Base-by-base conservation (phyloP, 208 protist genomes). In the Trypanosoma rangeli region DNA sequence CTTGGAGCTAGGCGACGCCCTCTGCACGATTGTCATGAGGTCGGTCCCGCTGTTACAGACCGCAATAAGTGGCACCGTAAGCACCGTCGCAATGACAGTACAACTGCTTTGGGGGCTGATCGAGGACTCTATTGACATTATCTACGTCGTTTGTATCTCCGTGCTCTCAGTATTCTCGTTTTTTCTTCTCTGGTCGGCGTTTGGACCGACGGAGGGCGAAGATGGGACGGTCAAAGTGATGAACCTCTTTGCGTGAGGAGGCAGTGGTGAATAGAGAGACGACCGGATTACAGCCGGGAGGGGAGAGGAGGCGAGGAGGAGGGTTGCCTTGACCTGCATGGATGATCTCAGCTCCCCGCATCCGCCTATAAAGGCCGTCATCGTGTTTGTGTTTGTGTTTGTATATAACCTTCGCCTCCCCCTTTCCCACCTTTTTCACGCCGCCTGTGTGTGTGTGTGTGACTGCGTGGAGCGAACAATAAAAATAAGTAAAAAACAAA, bases 131-230 rank as follows among this genome's bases (percentile, higher is more conserved):
- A 22, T 68, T 50, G 61, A 68, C 29, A 68, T 68, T 46, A 18
- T 74, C 3, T n/a, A 67, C 33, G 54, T 28, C n/a, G 35, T 68
- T 15, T 28, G 52, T 56, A 44, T 62, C 10, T 44, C 53, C n/a
- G 24, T 66, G 60, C 28, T 74, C 1, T 26, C 67, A 5, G 5
- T 63, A 24, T 20, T 46, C 7, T 61, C 62, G 2, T 5, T 68
- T 8, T 67, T 26, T 44, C 39, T 74, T 53, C 39, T 74, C 24
- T 74, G 64, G 64, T 15, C 68, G 33, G 18, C 42, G 24, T 66
- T 67, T 50, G 53, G 0, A 31, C 2, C 5, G 18, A 35, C 13
- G 15, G 24, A 16, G 15, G 35, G 53, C 28, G 49, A 64, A 7
- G 49, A 59, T 56, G 33, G 37, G 18, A 24, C 58, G 46, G 44